A percentile compares a stretch with the other conserved stretches of the same genome.
These are phyloP conservation scores for Geotrichum restrictum DNA, from an alignment of 1,139 yeast genomes.

Conservation along the genomic window DNA sequence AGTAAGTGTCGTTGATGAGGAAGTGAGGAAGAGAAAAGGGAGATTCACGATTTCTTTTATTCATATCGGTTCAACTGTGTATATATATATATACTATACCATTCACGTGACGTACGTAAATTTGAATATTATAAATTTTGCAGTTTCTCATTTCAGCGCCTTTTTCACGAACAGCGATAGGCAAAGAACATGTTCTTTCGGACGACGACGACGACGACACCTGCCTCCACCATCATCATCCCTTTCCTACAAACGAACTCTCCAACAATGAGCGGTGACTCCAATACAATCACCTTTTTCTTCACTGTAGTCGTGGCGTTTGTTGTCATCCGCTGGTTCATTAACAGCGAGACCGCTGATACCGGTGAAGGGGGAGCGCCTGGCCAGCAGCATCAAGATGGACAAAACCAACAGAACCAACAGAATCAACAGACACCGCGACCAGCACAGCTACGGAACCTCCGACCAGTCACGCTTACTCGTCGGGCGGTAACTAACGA, in stretches of 20 bases:
- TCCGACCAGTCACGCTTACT: slow-evolving; percentile 16
- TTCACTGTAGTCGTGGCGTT: slow-evolving; percentile 50
- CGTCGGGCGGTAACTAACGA: slow-evolving; percentile 62
- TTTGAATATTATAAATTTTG: too few species aligned
- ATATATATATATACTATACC: too few species aligned
- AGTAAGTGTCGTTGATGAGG: not conserved
- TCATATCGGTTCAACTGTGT: too few species aligned
- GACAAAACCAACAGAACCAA: not conserved
- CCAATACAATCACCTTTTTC: slow-evolving; percentile 52
- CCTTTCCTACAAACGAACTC: not conserved
- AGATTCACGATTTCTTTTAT: not conserved
- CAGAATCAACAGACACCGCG: slow-evolving; percentile 2
- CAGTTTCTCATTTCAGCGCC: too few species aligned
- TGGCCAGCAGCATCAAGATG: slow-evolving; percentile 2
- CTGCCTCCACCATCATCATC: not conserved
- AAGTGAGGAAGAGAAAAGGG: not conserved
- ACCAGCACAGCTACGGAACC: slow-evolving; percentile 14
- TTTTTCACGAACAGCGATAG: too few species aligned
- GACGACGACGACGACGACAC: not conserved
- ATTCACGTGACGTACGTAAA: too few species aligned
- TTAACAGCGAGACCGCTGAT: slow-evolving; percentile 46
- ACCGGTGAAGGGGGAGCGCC: slow-evolving; percentile 9
- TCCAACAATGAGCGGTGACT: slow-evolving; percentile 36
- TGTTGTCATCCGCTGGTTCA: slow-evolving; percentile 58
- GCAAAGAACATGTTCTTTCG: slow-evolving; percentile 3